phyloP scores from a whole-genome alignment of 2,329 filamentous ascomycete genomes.

The Rachicladosporium sp. region DNA sequence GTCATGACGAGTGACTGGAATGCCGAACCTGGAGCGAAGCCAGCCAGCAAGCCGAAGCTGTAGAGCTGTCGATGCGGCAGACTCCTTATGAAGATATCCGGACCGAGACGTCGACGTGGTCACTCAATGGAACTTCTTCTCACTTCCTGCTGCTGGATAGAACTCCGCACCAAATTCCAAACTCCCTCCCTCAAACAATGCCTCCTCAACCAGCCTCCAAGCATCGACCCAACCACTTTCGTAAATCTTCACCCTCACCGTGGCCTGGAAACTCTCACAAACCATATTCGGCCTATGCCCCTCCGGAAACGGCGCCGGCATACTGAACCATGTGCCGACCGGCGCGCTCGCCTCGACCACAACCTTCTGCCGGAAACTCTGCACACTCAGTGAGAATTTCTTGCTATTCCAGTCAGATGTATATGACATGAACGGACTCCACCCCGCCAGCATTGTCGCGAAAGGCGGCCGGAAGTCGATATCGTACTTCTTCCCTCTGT shows the following conservation, averaged over 20 bases:
- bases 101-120: not conserved
- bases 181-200: slow-evolving; percentile 31
- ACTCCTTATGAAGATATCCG: not conserved
- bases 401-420: slow-evolving; percentile 28
- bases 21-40: slow-evolving; percentile 2
- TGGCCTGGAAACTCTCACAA: slow-evolving; percentile 36
- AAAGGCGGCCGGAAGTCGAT: slow-evolving; percentile 35
- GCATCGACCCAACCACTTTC: slow-evolving; percentile 26
- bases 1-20: slow-evolving; percentile 14
- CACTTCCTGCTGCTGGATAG: slow-evolving; percentile 30
- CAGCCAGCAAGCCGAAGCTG: slow-evolving; percentile 1
- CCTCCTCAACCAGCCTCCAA: slow-evolving; percentile 30
- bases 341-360: slow-evolving; percentile 29
- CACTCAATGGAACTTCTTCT: slow-evolving; percentile 24
- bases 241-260: slow-evolving; percentile 30
- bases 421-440: slow-evolving; percentile 32
- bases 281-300: slow-evolving; percentile 34
- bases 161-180: slow-evolving; percentile 39
- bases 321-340: slow-evolving; percentile 32
- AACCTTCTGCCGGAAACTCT: slow-evolving; percentile 30
- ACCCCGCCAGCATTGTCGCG: slow-evolving; percentile 24
- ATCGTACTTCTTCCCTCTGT: slow-evolving; percentile 26
- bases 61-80: not conserved
- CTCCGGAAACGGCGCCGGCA: slow-evolving; percentile 34
- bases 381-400: slow-evolving; percentile 26